These are phyloP conservation scores for Coemansia sp. DNA, from an alignment of 192 early-diverging fungal species.

Conservation along the genomic window DNA sequence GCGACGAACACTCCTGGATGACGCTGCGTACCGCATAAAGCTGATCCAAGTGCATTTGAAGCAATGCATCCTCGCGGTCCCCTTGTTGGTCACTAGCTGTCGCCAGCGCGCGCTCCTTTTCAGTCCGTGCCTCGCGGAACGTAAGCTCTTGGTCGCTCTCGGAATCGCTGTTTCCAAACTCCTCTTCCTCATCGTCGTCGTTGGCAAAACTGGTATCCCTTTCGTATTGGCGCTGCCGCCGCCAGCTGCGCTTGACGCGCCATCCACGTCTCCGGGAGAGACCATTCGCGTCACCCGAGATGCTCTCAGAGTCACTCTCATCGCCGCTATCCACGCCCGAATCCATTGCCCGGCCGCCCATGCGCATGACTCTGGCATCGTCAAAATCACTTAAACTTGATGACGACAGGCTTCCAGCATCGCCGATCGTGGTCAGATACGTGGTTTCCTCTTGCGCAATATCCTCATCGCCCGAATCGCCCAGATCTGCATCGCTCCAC, in stretches of 20 bases:
- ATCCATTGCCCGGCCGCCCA: constrained; percentile 8
- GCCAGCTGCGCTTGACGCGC: not conserved
- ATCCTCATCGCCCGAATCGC: constrained; percentile 31
- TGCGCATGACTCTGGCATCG: constrained; percentile 23
- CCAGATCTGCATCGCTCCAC: constrained; percentile 35
- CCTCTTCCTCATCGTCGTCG: constrained; percentile 9
- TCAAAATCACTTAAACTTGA: constrained; percentile 52
- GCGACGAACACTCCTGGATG: constrained; percentile 36
- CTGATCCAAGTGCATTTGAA: constrained; percentile 51
- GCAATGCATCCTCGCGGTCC: constrained; percentile 44
- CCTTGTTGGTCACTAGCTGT: constrained; percentile 14
- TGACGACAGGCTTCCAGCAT: constrained; percentile 32
- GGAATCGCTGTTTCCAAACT: constrained; percentile 10
- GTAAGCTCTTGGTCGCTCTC: constrained; percentile 47
- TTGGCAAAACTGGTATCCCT: constrained; percentile 6
- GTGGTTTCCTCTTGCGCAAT: constrained; percentile 41
- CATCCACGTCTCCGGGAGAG: not conserved
- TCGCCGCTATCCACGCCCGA: constrained; percentile 38
- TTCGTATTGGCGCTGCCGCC: not conserved
- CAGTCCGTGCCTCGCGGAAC: constrained; percentile 40
- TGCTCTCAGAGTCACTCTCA: constrained; percentile 44
- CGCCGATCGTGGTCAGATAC: constrained; percentile 29
- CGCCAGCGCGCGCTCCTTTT: constrained; percentile 32
- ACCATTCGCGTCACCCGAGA: constrained; percentile 1
- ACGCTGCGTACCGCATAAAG: constrained; percentile 44